Conservation (phyloP, 23 red algal species). For the Gracilaria gracilis region DNA sequence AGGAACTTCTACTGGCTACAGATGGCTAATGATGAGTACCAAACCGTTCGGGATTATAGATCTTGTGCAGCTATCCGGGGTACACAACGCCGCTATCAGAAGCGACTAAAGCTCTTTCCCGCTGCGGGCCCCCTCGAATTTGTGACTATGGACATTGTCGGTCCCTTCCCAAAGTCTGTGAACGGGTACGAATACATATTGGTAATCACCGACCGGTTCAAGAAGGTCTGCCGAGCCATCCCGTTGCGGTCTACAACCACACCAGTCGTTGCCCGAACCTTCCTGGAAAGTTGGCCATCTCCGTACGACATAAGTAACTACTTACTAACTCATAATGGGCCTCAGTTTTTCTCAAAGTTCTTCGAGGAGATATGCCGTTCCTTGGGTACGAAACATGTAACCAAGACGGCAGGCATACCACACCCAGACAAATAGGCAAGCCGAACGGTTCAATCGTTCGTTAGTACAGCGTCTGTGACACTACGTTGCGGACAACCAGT, state of each 20-base stretch:
- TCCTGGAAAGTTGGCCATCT: slow-evolving; percentile 25
- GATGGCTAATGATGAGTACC: slow-evolving; percentile 38
- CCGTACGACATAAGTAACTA: slow-evolving; percentile 20
- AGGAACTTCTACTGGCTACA: slow-evolving; percentile 33
- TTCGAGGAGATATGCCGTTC: neutral
- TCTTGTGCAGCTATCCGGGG: neutral
- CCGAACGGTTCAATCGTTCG: slow-evolving; percentile 40
- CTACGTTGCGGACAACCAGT: slow-evolving; percentile 47
- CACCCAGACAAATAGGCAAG: slow-evolving; percentile 54
- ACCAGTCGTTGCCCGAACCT: neutral
- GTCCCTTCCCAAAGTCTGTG: slow-evolving; percentile 12
- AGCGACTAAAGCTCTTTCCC: slow-evolving; percentile 37
- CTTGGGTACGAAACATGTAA: slow-evolving; percentile 6
- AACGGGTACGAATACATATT: slow-evolving; percentile 42
- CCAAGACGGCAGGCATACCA: slow-evolving; percentile 27
- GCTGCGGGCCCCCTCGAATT: slow-evolving; percentile 21
- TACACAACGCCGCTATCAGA: neutral
- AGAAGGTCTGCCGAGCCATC: slow-evolving; percentile 22
- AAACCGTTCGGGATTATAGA: slow-evolving; percentile 17
- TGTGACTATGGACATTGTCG: slow-evolving; percentile 39
- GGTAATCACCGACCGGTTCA: slow-evolving; percentile 64
- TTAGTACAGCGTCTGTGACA: slow-evolving; percentile 34
- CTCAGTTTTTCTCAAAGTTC: slow-evolving; percentile 41
- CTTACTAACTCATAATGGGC: slow-evolving; percentile 36
- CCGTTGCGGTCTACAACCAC: slow-evolving; percentile 23